These are phyloP conservation scores for Phaeoacremonium minimum DNA, from an alignment of 2,329 filamentous ascomycete species.

Conservation along the genomic window DNA sequence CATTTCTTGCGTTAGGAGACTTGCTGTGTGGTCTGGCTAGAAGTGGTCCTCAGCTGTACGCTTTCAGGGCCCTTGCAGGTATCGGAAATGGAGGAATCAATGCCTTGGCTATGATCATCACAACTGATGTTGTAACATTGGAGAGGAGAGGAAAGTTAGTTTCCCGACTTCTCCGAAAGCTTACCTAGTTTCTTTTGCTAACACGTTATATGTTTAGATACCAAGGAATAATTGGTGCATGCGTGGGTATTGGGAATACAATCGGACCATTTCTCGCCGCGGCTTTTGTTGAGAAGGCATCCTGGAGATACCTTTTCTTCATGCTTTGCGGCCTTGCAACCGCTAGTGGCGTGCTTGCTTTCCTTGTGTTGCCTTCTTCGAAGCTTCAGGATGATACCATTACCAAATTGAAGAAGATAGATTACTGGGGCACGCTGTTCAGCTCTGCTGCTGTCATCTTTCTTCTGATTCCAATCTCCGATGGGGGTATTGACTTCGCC, in stretches of 20 bases:
- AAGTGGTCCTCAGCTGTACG: constrained; percentile 54
- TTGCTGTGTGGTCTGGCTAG: constrained; percentile 54
- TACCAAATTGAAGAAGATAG: constrained; percentile 48
- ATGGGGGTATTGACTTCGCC: no score
- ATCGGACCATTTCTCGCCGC: constrained; percentile 39
- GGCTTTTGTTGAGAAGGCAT: constrained; percentile 26
- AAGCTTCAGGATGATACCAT: constrained; percentile 38
- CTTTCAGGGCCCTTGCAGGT: constrained; percentile 56
- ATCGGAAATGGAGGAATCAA: constrained; percentile 59
- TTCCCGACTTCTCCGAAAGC: no score
- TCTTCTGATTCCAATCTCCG: constrained; percentile 59
- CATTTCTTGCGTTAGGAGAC: constrained; percentile 50
- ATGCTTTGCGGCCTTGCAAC: constrained; percentile 49
- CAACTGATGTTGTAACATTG: constrained; percentile 55
- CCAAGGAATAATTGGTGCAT: constrained; percentile 34
- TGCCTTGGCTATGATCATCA: constrained; percentile 57
- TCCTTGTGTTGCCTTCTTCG: constrained; percentile 46
- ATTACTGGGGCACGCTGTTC: constrained; percentile 52
- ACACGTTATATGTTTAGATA: no score
- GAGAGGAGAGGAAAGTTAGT: constrained; percentile 54
- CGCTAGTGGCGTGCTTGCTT: constrained; percentile 36
- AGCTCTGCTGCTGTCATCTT: constrained; percentile 54
- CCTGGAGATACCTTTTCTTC: constrained; percentile 41
- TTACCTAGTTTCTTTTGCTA: no score
- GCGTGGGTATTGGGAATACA: constrained; percentile 35